A percentile compares a stretch with the other conserved stretches of the same genome.
Evolutionary conservation across 129 eudicot species (phyloP).

Genomic region (Ambrosia trifida): DNA sequence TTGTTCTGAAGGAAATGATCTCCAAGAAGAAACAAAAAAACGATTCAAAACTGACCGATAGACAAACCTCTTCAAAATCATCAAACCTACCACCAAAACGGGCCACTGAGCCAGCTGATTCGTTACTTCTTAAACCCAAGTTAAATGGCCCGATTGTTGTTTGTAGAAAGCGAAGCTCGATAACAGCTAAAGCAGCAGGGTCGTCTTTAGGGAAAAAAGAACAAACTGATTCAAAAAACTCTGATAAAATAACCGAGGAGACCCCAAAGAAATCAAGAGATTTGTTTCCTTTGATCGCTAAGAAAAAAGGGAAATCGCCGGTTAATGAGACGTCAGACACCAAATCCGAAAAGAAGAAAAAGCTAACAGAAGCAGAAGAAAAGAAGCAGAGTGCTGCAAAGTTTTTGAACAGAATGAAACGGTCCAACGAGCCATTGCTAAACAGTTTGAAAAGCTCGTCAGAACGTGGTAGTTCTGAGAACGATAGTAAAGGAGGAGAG

Average conservation of each 20-base stretch:
- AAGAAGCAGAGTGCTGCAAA: constrained; percentile 62
- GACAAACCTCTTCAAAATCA: constrained; percentile 39
- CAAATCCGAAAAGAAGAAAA: constrained; percentile 44
- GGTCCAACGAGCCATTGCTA: constrained; percentile 37
- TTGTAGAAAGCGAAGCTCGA: constrained; percentile 74
- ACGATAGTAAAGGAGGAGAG: constrained; percentile 22
- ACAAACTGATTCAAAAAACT: constrained; percentile 37
- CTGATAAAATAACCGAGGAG: constrained; percentile 34
- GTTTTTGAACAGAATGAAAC: constrained; percentile 55
- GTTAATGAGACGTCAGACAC: constrained; percentile 34
- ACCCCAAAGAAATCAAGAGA: constrained; percentile 52
- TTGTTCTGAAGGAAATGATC: constrained; percentile 46
- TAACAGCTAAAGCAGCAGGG: constrained; percentile 52
- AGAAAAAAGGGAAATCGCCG: constrained; percentile 42
- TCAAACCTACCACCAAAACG: constrained; percentile 36
- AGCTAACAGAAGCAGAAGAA: constrained; percentile 35
- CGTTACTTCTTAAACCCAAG: constrained; percentile 49
- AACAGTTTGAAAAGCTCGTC: constrained; percentile 45
- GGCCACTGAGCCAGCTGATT: constrained; percentile 43
- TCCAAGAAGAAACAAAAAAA: constrained; percentile 36
- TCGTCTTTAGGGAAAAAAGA: constrained; percentile 50
- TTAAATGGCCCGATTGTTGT: constrained; percentile 50
- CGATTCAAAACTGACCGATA: constrained; percentile 38
- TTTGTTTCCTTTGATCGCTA: constrained; percentile 30
- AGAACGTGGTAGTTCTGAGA: constrained; percentile 35